Evolutionary conservation across 2,329 filamentous ascomycete genomes (phyloP), one percentile per base, ranked within the genome.

Genomic region (Verticillium nonalfalfae): DNA sequence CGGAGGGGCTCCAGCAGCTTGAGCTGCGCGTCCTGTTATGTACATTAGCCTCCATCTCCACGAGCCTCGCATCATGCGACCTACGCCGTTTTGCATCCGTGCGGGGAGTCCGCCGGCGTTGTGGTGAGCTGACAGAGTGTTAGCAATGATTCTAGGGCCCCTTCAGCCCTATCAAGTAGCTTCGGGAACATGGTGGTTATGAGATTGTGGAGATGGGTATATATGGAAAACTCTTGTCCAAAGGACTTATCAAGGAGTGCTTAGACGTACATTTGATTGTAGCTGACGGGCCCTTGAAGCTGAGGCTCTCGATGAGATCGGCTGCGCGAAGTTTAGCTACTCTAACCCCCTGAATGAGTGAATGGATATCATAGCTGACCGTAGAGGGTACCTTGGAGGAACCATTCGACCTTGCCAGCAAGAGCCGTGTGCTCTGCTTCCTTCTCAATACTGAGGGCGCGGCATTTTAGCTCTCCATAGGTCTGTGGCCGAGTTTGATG

Each of bases 321-420:
- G 60, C 60, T 66, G 36, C 26, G 50, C 31, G 26, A 58, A 18
- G 21, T 38, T 38, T 60, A 57, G 59, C 35, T 36, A 36, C 35
- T 36, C 33, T 33, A 55, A 21, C 14, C 7, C 52, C 52, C 14
- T 31, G 31, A 55, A 21, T 14, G 52, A 55, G 52, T 55, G n/a
- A 26, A 55, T 55, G 18, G 31, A 55, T 55, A 13, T 55, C 10
- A 36, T n/a, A 55, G 9, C 35, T 36, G 35, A 36, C 35, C 45
- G 33, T 54, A 94, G 31, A 95, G 81, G 9, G 91, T 95, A 18
- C 93, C 92, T 76, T 97, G 93, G 10, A 97, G 81, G 71, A 97
- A 90, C 83, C 86, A 97, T 68, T 91, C 85, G 45, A 97, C 89
- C 69, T 89, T 87, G 39, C 90, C 91, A n/a, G 86, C 87, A 60